These are phyloP conservation scores for Leccinum fallax DNA, from an alignment of 1,284 basidiomycete species.

Conservation along the genomic window DNA sequence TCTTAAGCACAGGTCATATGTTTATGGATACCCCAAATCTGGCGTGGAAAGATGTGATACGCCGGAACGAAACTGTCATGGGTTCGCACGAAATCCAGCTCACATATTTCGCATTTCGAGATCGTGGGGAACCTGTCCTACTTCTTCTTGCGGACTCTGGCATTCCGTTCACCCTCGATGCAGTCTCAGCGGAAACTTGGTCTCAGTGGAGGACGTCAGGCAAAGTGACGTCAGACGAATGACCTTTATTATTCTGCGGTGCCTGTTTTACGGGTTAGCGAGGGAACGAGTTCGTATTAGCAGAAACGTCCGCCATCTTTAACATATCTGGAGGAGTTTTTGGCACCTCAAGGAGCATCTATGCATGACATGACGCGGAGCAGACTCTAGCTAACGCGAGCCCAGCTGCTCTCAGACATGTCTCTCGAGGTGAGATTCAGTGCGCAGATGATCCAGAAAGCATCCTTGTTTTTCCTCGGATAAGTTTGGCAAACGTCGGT, in stretches of 20 bases:
- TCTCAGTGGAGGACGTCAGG: slow-evolving; percentile 17
- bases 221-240: slow-evolving; percentile 10
- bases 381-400: slow-evolving; percentile 1
- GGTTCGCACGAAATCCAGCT: slow-evolving; percentile 16
- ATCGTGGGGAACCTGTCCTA: slow-evolving; percentile 29
- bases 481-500: slow-evolving; percentile 6
- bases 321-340: slow-evolving; percentile 23
- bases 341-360: slow-evolving; percentile 13
- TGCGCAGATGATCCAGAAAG: slow-evolving; percentile 29
- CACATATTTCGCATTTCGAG: slow-evolving; percentile 25
- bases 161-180: slow-evolving; percentile 21
- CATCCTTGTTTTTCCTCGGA: slow-evolving; percentile 28
- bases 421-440: slow-evolving; percentile 21
- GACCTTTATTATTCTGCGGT: slow-evolving; percentile 26
- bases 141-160: slow-evolving; percentile 31
- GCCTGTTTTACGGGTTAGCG: slow-evolving; percentile 27
- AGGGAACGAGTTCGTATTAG: slow-evolving; percentile 22
- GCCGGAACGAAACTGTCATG: not conserved
- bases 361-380: slow-evolving; percentile 5
- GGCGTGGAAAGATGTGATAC: not conserved
- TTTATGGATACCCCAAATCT: not conserved
- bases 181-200: slow-evolving; percentile 20
- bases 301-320: slow-evolving; percentile 30
- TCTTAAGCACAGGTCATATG: not conserved
- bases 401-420: slow-evolving; percentile 21